Evolutionary conservation across 2,329 filamentous ascomycete species (phyloP).

Genomic region (Stenocarpella maydis): DNA sequence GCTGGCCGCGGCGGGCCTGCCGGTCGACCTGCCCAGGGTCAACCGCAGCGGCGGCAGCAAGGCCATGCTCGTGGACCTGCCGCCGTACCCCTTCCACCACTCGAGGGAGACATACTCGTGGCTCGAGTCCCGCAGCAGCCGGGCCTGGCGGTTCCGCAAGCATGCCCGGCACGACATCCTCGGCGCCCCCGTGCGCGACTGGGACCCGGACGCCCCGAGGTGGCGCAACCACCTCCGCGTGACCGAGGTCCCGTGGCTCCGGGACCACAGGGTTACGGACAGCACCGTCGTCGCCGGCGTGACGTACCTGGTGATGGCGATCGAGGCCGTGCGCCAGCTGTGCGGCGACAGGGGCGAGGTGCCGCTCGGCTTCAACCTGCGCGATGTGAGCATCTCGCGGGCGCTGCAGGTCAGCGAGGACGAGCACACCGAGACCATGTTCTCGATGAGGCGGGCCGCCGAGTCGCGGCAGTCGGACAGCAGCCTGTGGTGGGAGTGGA

Average conservation of each 20-base stretch:
- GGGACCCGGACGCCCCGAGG: conserved; percentile 43
- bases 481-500: conserved; percentile 33
- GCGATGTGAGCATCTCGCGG: conserved; percentile 31
- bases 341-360: conserved; percentile 22
- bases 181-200: conserved; percentile 45
- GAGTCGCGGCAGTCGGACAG: conserved; percentile 30
- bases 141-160: conserved; percentile 46
- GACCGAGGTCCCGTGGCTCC: conserved; percentile 47
- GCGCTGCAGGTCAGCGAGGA: conserved; percentile 35
- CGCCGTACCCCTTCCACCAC: conserved; percentile 58
- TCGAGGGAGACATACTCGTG: conserved; percentile 43
- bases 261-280: conserved; percentile 40
- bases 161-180: conserved; percentile 51
- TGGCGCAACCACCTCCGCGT: conserved; percentile 45
- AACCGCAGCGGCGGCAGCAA: conserved; percentile 18
- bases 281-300: conserved; percentile 39
- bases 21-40: conserved; percentile 22
- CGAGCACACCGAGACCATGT: conserved; percentile 26
- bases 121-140: conserved; percentile 47
- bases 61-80: conserved; percentile 44
- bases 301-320: conserved; percentile 37
- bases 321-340: conserved; percentile 36
- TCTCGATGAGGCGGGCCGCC: conserved; percentile 28
- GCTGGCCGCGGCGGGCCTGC: conserved; percentile 22
- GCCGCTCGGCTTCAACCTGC: conserved; percentile 29